phyloP scores from a whole-genome alignment of 345 rosid species.

The Leavenworthia alabamica region DNA sequence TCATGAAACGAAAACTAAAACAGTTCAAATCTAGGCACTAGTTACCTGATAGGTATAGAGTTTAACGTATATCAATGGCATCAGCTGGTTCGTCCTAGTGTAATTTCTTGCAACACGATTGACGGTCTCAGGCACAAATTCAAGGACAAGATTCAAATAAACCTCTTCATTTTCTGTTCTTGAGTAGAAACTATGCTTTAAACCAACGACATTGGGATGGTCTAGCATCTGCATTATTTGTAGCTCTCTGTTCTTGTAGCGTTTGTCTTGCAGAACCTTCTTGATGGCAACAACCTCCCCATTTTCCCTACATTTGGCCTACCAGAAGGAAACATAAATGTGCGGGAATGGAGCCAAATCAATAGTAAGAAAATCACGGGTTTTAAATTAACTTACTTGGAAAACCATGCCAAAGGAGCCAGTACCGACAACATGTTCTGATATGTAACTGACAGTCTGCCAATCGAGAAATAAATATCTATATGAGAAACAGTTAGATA shows the following conservation, averaged over 20 bases:
- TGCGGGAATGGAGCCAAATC: not conserved
- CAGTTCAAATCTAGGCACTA: conserved; percentile 5
- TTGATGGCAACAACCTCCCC: conserved; percentile 91
- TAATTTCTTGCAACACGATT: conserved; percentile 71
- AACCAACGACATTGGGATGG: conserved; percentile 87
- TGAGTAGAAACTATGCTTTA: conserved; percentile 80
- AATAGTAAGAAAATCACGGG: conserved; percentile 1
- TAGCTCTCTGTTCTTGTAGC: conserved; percentile 88
- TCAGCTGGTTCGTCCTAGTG: conserved; percentile 70
- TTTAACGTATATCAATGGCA: conserved; percentile 87
- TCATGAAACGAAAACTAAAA: not conserved
- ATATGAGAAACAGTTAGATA: conserved; percentile 14
- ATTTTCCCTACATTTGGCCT: conserved; percentile 96
- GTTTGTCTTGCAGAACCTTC: conserved; percentile 93
- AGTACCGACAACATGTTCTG: conserved; percentile 92
- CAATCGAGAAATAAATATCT: conserved; percentile 26
- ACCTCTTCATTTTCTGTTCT: conserved; percentile 83
- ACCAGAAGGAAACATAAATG: conserved; percentile 32
- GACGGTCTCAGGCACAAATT: conserved; percentile 88
- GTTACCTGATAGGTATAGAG: conserved; percentile 85
- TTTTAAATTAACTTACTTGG: conserved; percentile 48
- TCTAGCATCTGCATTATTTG: conserved; percentile 96
- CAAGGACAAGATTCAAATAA: conserved; percentile 84
- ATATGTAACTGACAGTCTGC: conserved; percentile 79
- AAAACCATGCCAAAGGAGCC: conserved; percentile 91